Base-by-base conservation (phyloP, 2,329 filamentous ascomycete genomes). In the Endoconidiophora polonica region DNA sequence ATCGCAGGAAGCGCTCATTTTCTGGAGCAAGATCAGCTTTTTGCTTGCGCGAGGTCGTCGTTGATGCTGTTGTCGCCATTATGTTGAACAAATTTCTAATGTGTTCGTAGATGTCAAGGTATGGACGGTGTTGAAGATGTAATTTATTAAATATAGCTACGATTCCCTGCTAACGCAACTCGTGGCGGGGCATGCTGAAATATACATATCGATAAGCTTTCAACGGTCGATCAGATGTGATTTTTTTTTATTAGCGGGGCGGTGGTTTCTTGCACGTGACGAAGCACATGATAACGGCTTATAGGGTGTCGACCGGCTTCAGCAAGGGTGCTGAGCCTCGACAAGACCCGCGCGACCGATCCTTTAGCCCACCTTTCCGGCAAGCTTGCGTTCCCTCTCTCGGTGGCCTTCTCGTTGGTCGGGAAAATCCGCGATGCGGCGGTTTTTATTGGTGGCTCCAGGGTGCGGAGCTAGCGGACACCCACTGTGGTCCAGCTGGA, bases 1-100 rank as follows among this genome's bases (percentile, higher is more conserved):
- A 91, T 63, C 87, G 79, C 65, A 96, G 77, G 64, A 85, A 95
- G 48, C 91, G 81, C 68, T 98, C 91, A 66, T 88, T 94, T 66
- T 98, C 91, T 23, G 91, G 86, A 2, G 86, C 76, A 10, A 94
- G 73, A 58, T 88, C 86, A 57, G 75, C 68, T 59, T 77, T 64
- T 60, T 73, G 82, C 65, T 86, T 91, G 58, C 79, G 83, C 61
- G 76, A 70, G 39, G 76, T 71, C 24, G 66, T 68, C 44, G 81
- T 81, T 70, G 83, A 59, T 23, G 67, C 72, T 55, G 62, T 66
- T 48, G 66, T 69, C 46, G 62, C 63, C 66, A 68, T 69, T 39
- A 22, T 12, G n/a, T 24, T n/a, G 24, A 24, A 7, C n/a, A 4
- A 6, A 5, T 10, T 1, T 18, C 16, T 20, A 4, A 23, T 10